These are phyloP conservation scores for Metarhizium brunneum DNA, from an alignment of 2,329 filamentous ascomycete genomes.

Conservation along the genomic window DNA sequence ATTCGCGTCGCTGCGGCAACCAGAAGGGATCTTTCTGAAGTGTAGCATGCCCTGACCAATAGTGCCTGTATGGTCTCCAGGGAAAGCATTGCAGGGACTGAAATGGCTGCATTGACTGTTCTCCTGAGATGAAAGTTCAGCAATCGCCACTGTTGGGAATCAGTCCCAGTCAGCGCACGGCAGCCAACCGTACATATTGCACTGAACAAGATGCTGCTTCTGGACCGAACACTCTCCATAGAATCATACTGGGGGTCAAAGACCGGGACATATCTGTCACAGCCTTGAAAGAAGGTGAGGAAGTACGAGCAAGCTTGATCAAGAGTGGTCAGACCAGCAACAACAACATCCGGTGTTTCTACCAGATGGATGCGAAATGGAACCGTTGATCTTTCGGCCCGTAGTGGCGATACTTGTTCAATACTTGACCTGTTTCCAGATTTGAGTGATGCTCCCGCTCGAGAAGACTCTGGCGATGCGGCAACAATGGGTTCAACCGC, in stretches of 20 bases:
- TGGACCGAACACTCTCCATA: too few species aligned
- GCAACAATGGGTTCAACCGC: neutral
- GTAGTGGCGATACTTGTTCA: neutral
- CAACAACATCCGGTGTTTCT: slow-evolving; percentile 10
- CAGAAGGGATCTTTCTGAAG: slow-evolving; percentile 39
- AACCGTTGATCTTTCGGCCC: neutral
- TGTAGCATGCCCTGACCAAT: too few species aligned
- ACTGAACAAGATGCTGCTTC: too few species aligned
- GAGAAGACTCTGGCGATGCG: neutral
- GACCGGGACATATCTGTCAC: too few species aligned
- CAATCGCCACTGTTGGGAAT: too few species aligned
- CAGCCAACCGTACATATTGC: too few species aligned
- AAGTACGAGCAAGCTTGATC: slow-evolving; percentile 16
- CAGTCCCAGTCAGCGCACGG: too few species aligned
- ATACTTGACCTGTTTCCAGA: neutral
- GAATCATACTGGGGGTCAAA: too few species aligned
- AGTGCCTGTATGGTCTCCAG: too few species aligned
- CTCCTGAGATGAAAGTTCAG: too few species aligned
- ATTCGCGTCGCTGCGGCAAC: slow-evolving; percentile 40
- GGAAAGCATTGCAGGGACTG: too few species aligned
- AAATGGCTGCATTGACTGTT: too few species aligned
- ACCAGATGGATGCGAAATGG: neutral
- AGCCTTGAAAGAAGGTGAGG: slow-evolving; percentile 12
- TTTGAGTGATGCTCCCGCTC: neutral
- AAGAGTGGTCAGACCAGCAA: slow-evolving; percentile 8